phyloP scores from a whole-genome alignment of 148 eudicot genomes.

The Rhododendron vialii region DNA sequence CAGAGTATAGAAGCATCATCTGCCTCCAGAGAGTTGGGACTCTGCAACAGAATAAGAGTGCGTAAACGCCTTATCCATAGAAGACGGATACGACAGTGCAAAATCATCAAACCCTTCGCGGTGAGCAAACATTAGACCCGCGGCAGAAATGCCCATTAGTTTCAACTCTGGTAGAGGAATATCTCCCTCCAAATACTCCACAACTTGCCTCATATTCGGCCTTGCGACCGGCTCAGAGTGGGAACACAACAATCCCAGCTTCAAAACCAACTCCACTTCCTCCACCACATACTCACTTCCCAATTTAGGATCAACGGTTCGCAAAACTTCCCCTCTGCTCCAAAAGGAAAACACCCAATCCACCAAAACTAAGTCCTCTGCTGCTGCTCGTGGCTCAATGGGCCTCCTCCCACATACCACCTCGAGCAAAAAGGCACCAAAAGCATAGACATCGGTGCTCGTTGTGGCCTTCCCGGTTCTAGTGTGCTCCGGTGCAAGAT shows the following conservation, averaged over 20 bases:
- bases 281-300: constrained; percentile 1
- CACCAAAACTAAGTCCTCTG: constrained; percentile 9
- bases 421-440: constrained; percentile 35
- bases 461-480: constrained; percentile 36
- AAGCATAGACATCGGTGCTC: constrained; percentile 35
- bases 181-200: constrained; percentile 25
- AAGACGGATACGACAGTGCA: not conserved
- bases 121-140: not conserved
- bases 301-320: constrained; percentile 3
- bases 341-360: constrained; percentile 18
- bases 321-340: constrained; percentile 4
- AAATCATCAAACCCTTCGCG: constrained; percentile 2
- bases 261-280: constrained; percentile 28
- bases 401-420: constrained; percentile 38
- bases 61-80: not conserved
- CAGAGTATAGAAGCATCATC: not conserved
- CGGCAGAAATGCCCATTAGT: not conserved
- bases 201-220: constrained; percentile 38
- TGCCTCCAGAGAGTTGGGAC: constrained; percentile 15
- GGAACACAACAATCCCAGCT: constrained; percentile 35
- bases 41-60: not conserved
- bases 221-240: constrained; percentile 21
- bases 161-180: not conserved
- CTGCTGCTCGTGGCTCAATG: constrained; percentile 14
- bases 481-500: constrained; percentile 35